phyloP scores from a whole-genome alignment of 179 eudicot species.

The Beta macrorhiza region DNA sequence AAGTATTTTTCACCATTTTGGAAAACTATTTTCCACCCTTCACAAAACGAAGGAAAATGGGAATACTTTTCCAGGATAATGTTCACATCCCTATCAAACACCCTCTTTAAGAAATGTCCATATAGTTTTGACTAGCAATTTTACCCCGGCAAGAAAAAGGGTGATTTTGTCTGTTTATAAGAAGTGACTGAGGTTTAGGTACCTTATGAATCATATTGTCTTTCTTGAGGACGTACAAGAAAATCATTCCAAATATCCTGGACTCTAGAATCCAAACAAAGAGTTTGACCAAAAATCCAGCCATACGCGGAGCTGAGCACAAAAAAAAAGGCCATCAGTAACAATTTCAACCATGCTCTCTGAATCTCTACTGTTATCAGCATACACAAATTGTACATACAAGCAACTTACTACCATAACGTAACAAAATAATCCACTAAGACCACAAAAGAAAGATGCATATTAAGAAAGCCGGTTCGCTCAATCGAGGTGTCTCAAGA shows the following conservation, averaged over 20 bases:
- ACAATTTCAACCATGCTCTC: background rate
- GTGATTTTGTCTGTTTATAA: background rate
- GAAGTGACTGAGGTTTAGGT: background rate
- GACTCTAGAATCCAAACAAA: constrained; percentile 71
- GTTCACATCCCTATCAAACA: no score
- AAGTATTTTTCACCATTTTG: no score
- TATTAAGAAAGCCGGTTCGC: no score
- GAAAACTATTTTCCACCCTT: no score
- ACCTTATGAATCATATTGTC: constrained; percentile 85
- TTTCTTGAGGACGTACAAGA: constrained; percentile 63
- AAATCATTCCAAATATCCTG: constrained; percentile 49
- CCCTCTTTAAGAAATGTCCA: background rate
- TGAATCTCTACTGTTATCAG: background rate
- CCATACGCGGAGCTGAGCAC: constrained; percentile 81
- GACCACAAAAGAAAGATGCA: background rate
- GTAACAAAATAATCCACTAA: background rate
- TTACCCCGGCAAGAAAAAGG: background rate
- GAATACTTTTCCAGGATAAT: no score
- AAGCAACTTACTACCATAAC: background rate
- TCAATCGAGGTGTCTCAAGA: background rate
- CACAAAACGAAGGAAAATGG: no score
- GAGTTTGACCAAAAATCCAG: constrained; percentile 73
- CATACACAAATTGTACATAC: background rate
- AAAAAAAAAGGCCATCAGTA: background rate
- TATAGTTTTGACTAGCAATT: background rate